Evolutionary conservation across 2,329 filamentous ascomycete species (phyloP), one percentile per base, ranked within the genome.

Genomic region (Calycina marina): DNA sequence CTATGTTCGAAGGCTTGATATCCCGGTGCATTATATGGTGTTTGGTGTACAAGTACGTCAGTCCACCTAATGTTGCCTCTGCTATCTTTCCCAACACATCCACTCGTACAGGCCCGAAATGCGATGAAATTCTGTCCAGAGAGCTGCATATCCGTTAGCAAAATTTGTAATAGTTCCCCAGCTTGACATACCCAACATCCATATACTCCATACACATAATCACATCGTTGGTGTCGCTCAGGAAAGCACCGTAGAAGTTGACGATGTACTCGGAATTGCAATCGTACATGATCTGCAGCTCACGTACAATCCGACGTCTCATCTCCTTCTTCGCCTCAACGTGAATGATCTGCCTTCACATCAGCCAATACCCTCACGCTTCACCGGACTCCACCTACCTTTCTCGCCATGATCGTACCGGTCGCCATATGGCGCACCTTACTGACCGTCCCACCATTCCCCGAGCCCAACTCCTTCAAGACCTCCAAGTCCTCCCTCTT

Each of bases 141-240:
- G 90, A 81, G 31, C 90, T 94, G 54, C n/a, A n/a, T n/a, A n/a
- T n/a, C n/a, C n/a, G n/a, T n/a, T n/a, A n/a, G n/a, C n/a, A n/a
- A n/a, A n/a, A n/a, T n/a, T n/a, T n/a, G n/a, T n/a, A n/a, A n/a
- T n/a, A n/a, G n/a, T n/a, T n/a, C n/a, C n/a, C n/a, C n/a, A n/a
- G n/a, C n/a, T n/a, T n/a, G n/a, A 22, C 82, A 58, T 69, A 96
- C 90, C 90, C 90, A 54, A 88, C 84, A 58, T 98, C 90, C 84
- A 93, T 93, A 55, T 98, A 96, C 57, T 98, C 90, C 90, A 98
- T 98, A 57, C 90, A 98, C 77, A 98, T 88, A 47, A 96, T 92
- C 37, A 98, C 92, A 60, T 98, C 90, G 53, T 92, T 88, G 40
- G 85, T 85, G 52, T 92, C 82, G 54, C 93, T 96, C 51, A 96